Evolutionary conservation across 192 early-diverging fungal species (phyloP), one percentile per base, ranked within the genome.

Genomic region (Podochytrium sp.): DNA sequence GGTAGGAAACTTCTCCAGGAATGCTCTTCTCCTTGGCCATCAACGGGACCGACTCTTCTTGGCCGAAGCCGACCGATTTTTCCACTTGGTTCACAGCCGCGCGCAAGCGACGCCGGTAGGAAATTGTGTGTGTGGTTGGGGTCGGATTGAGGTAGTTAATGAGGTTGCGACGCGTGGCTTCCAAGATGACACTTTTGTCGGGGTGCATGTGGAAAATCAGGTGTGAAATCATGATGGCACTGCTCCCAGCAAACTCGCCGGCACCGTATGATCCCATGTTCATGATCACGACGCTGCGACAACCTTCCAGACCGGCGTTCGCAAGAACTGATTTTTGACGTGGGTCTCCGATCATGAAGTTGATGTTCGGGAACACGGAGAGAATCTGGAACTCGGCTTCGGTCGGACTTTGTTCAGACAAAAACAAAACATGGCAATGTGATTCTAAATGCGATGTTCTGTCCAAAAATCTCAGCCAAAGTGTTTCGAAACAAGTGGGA

Each of bases 71-170:
- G 14, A 40, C 63, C 14, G 41, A 40, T 38, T 30, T 29, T 7
- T 18, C 7, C 6, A 43, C 38, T 27, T 65, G 20, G n/a, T 57
- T 38, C 5, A 59, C 34, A 16, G 69, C 69, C 5, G 49, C 27
- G 1, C 35, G 52, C 5, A 20, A 20, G 25, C 0, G 30, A 7
- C 52, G 7, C 30, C 52, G 52, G 23, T 55, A 23, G 7, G 52
- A 55, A 23, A 55, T 20, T 25, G 12, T 16, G 30, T 5, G 10
- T 20, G 62, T 75, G 0, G 63, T 72, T 30, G 77, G 56, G 6
- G 75, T 50, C 50, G 81, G 81, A 6, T 58, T 81, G 62, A 91
- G 78, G 64, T 86, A 91, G 29, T 83, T 74, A 60, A 90, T 90
- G 47, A 89, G 87, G 32, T 80, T 79, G 49, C 85, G 85, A 41